Percentiles rank a stretch among this genome's conserved stretches.
Evolutionary conservation across 257 asterid genomes (phyloP).

Genomic region (Echites panduratus): DNA sequence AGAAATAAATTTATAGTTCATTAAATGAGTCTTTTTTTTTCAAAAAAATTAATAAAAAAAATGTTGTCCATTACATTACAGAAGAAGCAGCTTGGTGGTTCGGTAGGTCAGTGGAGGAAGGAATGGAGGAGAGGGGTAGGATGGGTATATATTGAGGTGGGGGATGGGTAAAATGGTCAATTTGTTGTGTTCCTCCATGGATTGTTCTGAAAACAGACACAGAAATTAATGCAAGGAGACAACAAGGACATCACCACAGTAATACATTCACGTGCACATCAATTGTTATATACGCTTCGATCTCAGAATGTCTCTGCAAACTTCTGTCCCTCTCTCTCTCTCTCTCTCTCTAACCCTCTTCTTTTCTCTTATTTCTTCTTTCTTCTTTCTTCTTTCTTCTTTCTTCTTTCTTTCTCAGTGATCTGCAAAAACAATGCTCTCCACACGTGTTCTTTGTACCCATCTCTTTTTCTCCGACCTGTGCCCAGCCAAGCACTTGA

Average conservation of each 20-base stretch:
- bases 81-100: too few relatives aligned
- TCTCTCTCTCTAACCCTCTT: slow-evolving; percentile 17
- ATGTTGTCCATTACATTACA: too few relatives aligned
- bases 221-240: slow-evolving; percentile 50
- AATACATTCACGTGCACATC: slow-evolving; percentile 74
- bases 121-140: too few relatives aligned
- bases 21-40: too few relatives aligned
- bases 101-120: too few relatives aligned
- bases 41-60: too few relatives aligned
- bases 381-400: slow-evolving; percentile 9
- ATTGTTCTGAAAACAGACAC: slow-evolving; percentile 31
- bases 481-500: background rate
- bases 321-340: slow-evolving; percentile 15
- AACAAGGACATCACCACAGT: slow-evolving; percentile 24
- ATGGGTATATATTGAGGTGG: too few relatives aligned
- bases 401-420: background rate
- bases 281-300: slow-evolving; percentile 24
- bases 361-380: too few relatives aligned
- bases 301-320: slow-evolving; percentile 47
- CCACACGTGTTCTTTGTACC: slow-evolving; percentile 54
- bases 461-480: background rate
- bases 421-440: slow-evolving; percentile 2
- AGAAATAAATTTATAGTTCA: too few relatives aligned
- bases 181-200: background rate
- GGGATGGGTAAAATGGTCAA: too few relatives aligned